These are phyloP conservation scores for Trichoderma brevicompactum DNA, from an alignment of 2,329 filamentous ascomycete genomes.

Conservation along the genomic window DNA sequence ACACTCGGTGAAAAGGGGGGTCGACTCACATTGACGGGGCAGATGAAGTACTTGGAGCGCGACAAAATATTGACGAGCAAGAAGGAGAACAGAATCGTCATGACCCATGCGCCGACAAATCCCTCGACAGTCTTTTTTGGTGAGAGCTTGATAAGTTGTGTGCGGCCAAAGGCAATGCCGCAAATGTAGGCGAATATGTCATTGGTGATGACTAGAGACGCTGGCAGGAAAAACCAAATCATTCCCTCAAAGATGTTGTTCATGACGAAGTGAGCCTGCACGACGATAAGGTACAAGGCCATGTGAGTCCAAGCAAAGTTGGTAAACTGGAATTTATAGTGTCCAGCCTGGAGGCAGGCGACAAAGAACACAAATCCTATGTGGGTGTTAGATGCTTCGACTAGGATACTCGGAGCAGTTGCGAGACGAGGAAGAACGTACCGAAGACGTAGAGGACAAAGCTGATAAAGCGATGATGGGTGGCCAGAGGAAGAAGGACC, in stretches of 20 bases:
- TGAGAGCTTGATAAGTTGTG: conserved; percentile 95
- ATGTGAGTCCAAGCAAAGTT: conserved; percentile 99
- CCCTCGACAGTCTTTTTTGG: conserved; percentile 99
- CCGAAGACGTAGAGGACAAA: conserved; percentile 98
- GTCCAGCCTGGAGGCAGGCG: conserved; percentile 87
- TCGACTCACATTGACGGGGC: conserved; percentile 77
- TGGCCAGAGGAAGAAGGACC: conserved; percentile 88
- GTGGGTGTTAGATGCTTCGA: conserved; percentile 31
- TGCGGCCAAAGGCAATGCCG: conserved; percentile 94
- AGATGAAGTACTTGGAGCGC: conserved; percentile 96
- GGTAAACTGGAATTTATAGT: conserved; percentile 98
- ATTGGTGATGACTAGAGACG: conserved; percentile 94
- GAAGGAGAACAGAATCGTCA: conserved; percentile 86
- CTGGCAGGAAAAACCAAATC: conserved; percentile 99
- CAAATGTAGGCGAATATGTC: conserved; percentile 99
- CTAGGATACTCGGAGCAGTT: neutral
- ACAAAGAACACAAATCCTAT: conserved; percentile 98
- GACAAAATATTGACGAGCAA: conserved; percentile 81
- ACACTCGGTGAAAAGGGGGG: no score
- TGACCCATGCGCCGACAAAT: conserved; percentile 94
- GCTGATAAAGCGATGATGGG: conserved; percentile 97
- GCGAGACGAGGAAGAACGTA: conserved; percentile 41
- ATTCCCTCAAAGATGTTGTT: conserved; percentile 99
- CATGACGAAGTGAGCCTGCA: conserved; percentile 99
- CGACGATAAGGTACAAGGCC: conserved; percentile 96